phyloP scores from a whole-genome alignment of 2,329 filamentous ascomycete species.

The Apiospora kogelbergensis region DNA sequence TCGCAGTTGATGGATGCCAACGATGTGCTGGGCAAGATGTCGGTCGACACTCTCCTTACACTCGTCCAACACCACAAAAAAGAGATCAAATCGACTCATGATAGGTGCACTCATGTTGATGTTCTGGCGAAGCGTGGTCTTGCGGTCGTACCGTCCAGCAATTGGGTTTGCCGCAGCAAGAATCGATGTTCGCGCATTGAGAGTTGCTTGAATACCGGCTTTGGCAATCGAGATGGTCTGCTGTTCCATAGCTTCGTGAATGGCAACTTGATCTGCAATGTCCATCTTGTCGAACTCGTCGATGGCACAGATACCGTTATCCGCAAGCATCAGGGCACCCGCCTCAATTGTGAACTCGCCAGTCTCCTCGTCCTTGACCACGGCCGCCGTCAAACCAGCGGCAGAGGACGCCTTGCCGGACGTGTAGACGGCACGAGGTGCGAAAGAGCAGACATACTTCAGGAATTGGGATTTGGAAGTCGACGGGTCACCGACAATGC shows the following conservation, averaged over 20 bases:
- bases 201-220: slow-evolving; percentile 94
- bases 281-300: slow-evolving; percentile 99
- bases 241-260: slow-evolving; percentile 99
- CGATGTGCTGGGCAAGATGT: slow-evolving; percentile 91
- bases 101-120: slow-evolving; percentile 99
- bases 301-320: slow-evolving; percentile 97
- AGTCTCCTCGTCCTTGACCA: slow-evolving; percentile 97
- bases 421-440: slow-evolving; percentile 96
- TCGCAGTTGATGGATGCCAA: slow-evolving; percentile 87
- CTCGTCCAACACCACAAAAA: slow-evolving; percentile 96
- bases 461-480: slow-evolving; percentile 98
- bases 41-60: slow-evolving; percentile 91
- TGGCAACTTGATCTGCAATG: slow-evolving; percentile 92
- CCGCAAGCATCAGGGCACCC: slow-evolving; percentile 93
- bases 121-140: slow-evolving; percentile 87
- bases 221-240: slow-evolving; percentile 99
- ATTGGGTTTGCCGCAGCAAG: slow-evolving; percentile 96
- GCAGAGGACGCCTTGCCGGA: slow-evolving; percentile 97
- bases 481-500: slow-evolving; percentile 93
- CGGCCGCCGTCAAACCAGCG: slow-evolving; percentile 93
- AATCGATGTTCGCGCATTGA: slow-evolving; percentile 94
- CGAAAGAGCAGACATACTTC: slow-evolving; percentile 95
- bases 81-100: slow-evolving; percentile 98
- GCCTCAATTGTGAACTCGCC: slow-evolving; percentile 99
- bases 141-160: slow-evolving; percentile 94